Percentiles rank a stretch among this genome's conserved stretches.
Evolutionary conservation across 768 basidiomycete species (phyloP).

Genomic region (Phaeotremella skinneri): DNA sequence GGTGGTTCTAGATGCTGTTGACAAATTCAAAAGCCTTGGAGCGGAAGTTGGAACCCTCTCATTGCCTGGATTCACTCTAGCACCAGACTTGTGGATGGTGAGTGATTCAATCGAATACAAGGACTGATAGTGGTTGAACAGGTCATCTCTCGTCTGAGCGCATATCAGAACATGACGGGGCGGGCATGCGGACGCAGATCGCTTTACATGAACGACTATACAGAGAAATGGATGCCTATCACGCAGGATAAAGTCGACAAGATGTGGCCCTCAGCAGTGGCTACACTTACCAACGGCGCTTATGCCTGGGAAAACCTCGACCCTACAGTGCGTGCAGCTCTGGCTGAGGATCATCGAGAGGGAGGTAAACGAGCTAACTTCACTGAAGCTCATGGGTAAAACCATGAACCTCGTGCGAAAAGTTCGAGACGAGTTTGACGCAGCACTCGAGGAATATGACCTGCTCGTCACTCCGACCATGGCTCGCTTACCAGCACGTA

Average conservation of each 20-base stretch:
- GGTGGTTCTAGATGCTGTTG: slow-evolving; percentile 82
- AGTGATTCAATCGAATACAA: too few species aligned
- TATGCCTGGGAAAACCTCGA: slow-evolving; percentile 11
- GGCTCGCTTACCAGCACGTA: slow-evolving; percentile 4
- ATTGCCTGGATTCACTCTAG: slow-evolving; percentile 49
- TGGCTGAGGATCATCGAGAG: slow-evolving; percentile 10
- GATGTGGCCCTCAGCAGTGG: slow-evolving; percentile 10
- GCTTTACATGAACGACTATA: slow-evolving; percentile 50
- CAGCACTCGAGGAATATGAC: slow-evolving; percentile 40
- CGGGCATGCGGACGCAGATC: slow-evolving; percentile 38
- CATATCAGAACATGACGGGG: slow-evolving; percentile 20
- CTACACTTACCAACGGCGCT: slow-evolving; percentile 4
- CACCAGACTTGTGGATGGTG: slow-evolving; percentile 10
- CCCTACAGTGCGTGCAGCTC: slow-evolving; percentile 16
- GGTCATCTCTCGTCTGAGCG: slow-evolving; percentile 18
- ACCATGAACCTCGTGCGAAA: slow-evolving; percentile 52
- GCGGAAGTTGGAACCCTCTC: slow-evolving; percentile 71
- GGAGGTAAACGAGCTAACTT: background rate
- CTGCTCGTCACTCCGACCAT: slow-evolving; percentile 53
- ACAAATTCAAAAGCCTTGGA: slow-evolving; percentile 77
- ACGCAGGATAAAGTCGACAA: slow-evolving; percentile 52
- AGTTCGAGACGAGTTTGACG: slow-evolving; percentile 50
- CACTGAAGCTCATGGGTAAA: slow-evolving; percentile 41
- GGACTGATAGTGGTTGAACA: background rate
- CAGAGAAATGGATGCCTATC: slow-evolving; percentile 42